Evolutionary conservation across 192 early-diverging fungal species (phyloP).

Genomic region (Spizellomyces sp.): DNA sequence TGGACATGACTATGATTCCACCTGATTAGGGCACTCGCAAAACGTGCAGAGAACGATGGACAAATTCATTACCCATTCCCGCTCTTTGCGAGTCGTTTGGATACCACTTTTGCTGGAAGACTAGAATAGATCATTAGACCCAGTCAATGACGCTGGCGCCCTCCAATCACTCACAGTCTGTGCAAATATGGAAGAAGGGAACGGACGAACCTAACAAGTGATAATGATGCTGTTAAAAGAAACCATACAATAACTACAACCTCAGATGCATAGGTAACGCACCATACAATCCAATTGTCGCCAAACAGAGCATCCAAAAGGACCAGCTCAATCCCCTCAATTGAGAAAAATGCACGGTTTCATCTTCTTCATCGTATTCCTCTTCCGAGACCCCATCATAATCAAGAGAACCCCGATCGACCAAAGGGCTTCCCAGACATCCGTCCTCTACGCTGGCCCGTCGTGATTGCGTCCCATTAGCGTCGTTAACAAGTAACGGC

Average conservation of each 20-base stretch:
- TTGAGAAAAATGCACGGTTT: slow-evolving; percentile 43
- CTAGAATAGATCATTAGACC: slow-evolving; percentile 19
- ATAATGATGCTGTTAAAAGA: background rate
- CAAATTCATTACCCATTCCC: slow-evolving; percentile 31
- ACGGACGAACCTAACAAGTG: slow-evolving; percentile 32
- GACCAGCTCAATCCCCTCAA: slow-evolving; percentile 31
- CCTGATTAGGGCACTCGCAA: background rate
- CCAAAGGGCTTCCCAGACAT: background rate
- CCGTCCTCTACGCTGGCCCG: background rate
- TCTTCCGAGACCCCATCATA: background rate
- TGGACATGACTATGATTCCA: slow-evolving; percentile 52
- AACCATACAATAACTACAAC: background rate
- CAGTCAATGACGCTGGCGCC: background rate
- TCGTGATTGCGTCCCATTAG: background rate
- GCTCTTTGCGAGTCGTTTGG: slow-evolving; percentile 51
- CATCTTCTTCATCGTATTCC: slow-evolving; percentile 49
- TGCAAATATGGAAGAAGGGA: slow-evolving; percentile 66
- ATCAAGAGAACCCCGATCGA: background rate
- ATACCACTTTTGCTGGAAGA: slow-evolving; percentile 69
- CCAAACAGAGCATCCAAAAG: slow-evolving; percentile 58
- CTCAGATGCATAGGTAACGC: slow-evolving; percentile 3
- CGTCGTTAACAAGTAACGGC: background rate
- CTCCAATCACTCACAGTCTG: slow-evolving; percentile 51
- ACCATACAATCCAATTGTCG: slow-evolving; percentile 55
- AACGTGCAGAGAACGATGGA: slow-evolving; percentile 37